Conservation (phyloP, 208 protist species). For the Angomonas ambiguus region DNA sequence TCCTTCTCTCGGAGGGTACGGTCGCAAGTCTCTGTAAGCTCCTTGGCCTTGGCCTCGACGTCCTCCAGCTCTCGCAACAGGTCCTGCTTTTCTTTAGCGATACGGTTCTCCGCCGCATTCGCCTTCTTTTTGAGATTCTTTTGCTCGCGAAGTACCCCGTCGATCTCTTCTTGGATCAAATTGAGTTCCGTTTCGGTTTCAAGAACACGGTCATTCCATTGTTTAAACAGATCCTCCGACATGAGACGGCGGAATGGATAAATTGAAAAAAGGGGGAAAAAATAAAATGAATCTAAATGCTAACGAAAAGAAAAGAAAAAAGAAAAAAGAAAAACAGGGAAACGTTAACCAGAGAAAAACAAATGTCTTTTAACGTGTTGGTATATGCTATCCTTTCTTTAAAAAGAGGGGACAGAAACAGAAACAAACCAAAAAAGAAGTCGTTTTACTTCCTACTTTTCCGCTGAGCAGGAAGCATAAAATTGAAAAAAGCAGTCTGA, state of each 20-base stretch:
- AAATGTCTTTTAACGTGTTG: background rate
- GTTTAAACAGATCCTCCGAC: conserved; percentile 17
- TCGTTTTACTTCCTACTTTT: no score
- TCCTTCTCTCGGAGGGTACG: conserved; percentile 45
- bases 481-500: background rate
- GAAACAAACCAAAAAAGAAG: background rate
- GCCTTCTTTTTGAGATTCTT: conserved; percentile 44
- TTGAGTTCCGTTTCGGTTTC: conserved; percentile 62
- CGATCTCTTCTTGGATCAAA: conserved; percentile 67
- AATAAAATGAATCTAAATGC: conserved; percentile 12
- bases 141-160: conserved; percentile 34
- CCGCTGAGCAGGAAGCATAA: background rate
- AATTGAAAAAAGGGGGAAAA: background rate
- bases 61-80: conserved; percentile 54
- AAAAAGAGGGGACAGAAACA: no score
- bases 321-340: background rate
- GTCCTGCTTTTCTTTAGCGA: conserved; percentile 60
- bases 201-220: conserved; percentile 68
- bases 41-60: conserved; percentile 60
- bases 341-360: background rate
- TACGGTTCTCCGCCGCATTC: conserved; percentile 37
- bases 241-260: background rate
- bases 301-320: conserved; percentile 10
- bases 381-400: no score
- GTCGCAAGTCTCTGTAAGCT: conserved; percentile 49